These are phyloP conservation scores for Ustilago vetiveriae DNA, from an alignment of 1,284 basidiomycete genomes.

Conservation along the genomic window DNA sequence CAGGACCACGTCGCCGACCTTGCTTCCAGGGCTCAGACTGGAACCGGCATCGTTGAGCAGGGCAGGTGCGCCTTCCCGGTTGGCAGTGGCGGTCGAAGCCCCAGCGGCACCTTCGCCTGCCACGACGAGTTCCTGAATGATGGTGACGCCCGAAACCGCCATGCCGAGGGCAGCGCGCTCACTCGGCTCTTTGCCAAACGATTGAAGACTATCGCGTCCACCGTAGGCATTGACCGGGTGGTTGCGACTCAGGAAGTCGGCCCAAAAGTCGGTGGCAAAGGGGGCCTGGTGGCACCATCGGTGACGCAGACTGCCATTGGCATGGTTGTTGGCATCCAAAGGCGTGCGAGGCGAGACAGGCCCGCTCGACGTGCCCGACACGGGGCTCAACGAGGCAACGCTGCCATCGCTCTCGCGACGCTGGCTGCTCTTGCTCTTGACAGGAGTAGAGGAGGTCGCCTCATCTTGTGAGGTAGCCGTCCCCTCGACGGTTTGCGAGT, in stretches of 20 bases:
- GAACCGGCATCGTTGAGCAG: slow-evolving; percentile 30
- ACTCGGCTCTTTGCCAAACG: slow-evolving; percentile 65
- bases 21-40: slow-evolving; percentile 61
- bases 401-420: slow-evolving; percentile 39
- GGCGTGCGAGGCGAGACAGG: slow-evolving; percentile 44
- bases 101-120: slow-evolving; percentile 39
- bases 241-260: slow-evolving; percentile 65
- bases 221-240: slow-evolving; percentile 63
- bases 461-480: slow-evolving; percentile 6
- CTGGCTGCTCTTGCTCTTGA: slow-evolving; percentile 29
- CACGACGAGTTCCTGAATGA: slow-evolving; percentile 68
- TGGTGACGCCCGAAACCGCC: slow-evolving; percentile 64
- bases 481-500: slow-evolving; percentile 3
- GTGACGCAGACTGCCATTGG: slow-evolving; percentile 45
- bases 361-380: slow-evolving; percentile 35
- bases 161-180: slow-evolving; percentile 65
- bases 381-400: slow-evolving; percentile 35
- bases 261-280: slow-evolving; percentile 67
- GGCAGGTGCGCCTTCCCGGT: slow-evolving; percentile 17
- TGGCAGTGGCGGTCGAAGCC: slow-evolving; percentile 1
- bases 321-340: slow-evolving; percentile 35
- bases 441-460: slow-evolving; percentile 17
- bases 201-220: slow-evolving; percentile 45
- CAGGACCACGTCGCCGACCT: slow-evolving; percentile 67
- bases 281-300: slow-evolving; percentile 64